These are phyloP conservation scores for Lanmaoa rubissima DNA, from an alignment of 768 basidiomycete genomes.

Conservation along the genomic window DNA sequence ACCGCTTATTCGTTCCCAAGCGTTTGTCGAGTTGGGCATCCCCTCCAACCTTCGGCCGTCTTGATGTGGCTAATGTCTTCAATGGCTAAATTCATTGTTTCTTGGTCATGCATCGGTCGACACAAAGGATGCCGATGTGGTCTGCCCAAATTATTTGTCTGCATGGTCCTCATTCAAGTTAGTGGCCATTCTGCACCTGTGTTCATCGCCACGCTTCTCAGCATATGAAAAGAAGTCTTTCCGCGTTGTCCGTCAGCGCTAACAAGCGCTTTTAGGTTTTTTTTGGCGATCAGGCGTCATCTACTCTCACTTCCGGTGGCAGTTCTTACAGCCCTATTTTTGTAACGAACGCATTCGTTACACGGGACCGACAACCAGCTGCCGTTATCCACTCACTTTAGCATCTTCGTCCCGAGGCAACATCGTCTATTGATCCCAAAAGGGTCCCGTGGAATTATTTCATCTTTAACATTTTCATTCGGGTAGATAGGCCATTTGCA, in stretches of 20 bases:
- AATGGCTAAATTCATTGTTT: neutral
- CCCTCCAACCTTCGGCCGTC: neutral
- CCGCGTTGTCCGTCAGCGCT: neutral
- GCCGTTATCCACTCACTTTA: neutral
- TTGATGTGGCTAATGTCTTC: neutral
- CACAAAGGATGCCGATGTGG: neutral
- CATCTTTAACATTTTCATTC: neutral
- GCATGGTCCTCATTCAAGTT: neutral
- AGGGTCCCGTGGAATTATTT: neutral
- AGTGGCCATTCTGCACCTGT: neutral
- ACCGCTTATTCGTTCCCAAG: neutral
- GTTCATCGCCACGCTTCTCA: neutral
- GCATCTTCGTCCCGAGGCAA: neutral
- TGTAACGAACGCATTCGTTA: neutral
- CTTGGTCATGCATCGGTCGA: neutral
- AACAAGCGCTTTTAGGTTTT: neutral
- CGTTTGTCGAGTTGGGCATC: neutral
- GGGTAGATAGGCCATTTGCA: no score
- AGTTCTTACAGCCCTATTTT: no score
- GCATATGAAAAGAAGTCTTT: neutral
- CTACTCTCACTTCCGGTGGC: neutral
- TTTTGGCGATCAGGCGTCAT: neutral
- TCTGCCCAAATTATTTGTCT: neutral
- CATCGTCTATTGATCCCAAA: neutral
- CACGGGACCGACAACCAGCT: neutral